These are phyloP conservation scores for Alternaria gaisen DNA, from an alignment of 2,329 filamentous ascomycete species.

Conservation along the genomic window DNA sequence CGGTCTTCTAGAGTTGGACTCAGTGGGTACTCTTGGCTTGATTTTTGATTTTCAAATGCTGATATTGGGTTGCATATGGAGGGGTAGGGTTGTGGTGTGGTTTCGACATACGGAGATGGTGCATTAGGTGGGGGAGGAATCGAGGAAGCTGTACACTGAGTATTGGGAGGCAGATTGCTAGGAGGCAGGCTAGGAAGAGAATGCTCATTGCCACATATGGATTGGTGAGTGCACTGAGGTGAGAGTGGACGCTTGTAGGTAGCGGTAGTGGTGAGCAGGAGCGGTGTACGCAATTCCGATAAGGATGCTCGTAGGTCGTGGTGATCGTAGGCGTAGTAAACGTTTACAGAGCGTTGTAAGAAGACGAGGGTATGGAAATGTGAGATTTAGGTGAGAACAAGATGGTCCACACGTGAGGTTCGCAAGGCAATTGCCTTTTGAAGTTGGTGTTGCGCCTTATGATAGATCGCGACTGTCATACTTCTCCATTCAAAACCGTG, in stretches of 20 bases:
- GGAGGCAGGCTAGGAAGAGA: conserved; percentile 27
- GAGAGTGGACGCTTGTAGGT: too few relatives aligned
- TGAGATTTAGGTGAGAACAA: background rate
- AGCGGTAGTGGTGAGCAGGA: background rate
- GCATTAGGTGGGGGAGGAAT: background rate
- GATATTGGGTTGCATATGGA: too few relatives aligned
- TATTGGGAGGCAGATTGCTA: conserved; percentile 36
- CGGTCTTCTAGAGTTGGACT: conserved; percentile 19
- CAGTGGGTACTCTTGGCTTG: conserved; percentile 6
- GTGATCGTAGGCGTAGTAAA: background rate
- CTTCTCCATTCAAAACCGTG: background rate
- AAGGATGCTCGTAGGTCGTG: background rate
- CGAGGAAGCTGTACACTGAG: conserved; percentile 34
- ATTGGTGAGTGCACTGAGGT: too few relatives aligned
- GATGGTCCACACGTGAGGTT: background rate
- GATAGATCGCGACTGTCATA: background rate
- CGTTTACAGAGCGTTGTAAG: too few relatives aligned
- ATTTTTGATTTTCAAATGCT: background rate
- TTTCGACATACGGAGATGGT: background rate
- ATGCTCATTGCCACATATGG: conserved; percentile 16
- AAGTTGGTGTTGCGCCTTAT: background rate
- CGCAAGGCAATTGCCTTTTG: background rate
- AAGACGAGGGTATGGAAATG: background rate
- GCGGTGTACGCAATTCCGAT: too few relatives aligned
- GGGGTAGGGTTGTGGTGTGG: background rate